Evolutionary conservation across 2,329 filamentous ascomycete species (phyloP), one percentile per base, ranked within the genome.

Genomic region (Akanthomyces lecanii): DNA sequence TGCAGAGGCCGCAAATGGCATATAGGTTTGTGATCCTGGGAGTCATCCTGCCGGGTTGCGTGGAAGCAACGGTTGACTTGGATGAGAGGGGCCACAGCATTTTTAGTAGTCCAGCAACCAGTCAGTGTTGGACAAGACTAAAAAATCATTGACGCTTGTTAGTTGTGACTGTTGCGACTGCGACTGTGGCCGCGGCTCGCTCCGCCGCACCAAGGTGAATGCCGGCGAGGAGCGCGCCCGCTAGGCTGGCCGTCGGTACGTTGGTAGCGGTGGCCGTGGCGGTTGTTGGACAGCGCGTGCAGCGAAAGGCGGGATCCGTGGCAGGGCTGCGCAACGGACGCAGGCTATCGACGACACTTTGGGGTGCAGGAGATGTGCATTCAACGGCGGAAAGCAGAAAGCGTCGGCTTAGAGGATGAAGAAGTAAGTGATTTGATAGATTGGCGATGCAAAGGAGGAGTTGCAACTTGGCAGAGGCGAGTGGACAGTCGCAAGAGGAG

Each of bases 1-100:
- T 74, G 66, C 66, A 63, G 36, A 68, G 63, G 28, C 65, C 62
- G 42, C 65, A 66, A 23, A 69, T 67, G 50, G 68, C 66, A 52
- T 69, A 69, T 2, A 67, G 64, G 60, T 69, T 69, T 40, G 67
- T 66, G 63, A 66, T 59, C 59, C 56, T 64, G 10, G 56, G 65
- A 4, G 30, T n/a, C 62, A 63, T 63, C 12, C 7, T 44, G 33
- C 38, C 25, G 18, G 44, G 42, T 42, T 36, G 52, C 23, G 28
- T 14, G n/a, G 61, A 58, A 30, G 55, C 48, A 14, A 25, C 25
- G 28, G 59, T 48, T 55, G 40, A 55, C n/a, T 51, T 54, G 28
- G 59, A 61, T 12, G 59, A 21, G 21, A 61, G 59, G 16, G 42
- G 42, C 59, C 28, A 61, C 59, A 54, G 4, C 58, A 61, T 61